A percentile compares a stretch with the other conserved stretches of the same genome.
These are phyloP conservation scores for Chlorella sorokiniana DNA, from an alignment of 139 green algal genomes.

Conservation along the genomic window DNA sequence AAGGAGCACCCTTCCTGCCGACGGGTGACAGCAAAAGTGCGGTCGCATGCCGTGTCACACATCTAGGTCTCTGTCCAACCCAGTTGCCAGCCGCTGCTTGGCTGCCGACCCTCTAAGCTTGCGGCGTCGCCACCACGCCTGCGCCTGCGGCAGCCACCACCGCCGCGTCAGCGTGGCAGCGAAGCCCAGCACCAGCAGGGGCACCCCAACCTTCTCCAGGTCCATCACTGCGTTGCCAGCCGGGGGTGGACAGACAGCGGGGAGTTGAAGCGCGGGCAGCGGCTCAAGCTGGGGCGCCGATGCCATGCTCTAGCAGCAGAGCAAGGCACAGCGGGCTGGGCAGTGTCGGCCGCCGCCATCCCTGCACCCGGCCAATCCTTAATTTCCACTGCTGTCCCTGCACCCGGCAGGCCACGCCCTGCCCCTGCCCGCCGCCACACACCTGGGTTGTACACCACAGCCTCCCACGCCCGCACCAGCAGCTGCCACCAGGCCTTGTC, in stretches of 20 bases:
- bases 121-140: slow-evolving; percentile 9
- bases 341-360: neutral
- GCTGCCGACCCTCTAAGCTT: neutral
- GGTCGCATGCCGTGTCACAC: no score
- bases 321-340: neutral
- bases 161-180: slow-evolving; percentile 7
- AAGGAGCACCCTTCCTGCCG: no score
- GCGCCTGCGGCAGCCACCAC: slow-evolving; percentile 6
- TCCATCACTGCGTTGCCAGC: slow-evolving; percentile 54
- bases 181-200: slow-evolving; percentile 5
- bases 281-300: neutral
- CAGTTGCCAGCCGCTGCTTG: slow-evolving; percentile 7
- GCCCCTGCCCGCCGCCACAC: neutral
- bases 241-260: no score
- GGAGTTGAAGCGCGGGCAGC: neutral
- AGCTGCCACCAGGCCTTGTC: slow-evolving; percentile 60
- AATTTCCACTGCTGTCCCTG: no score
- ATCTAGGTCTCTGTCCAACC: slow-evolving; percentile 31
- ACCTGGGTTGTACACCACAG: slow-evolving; percentile 54
- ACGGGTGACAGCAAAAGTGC: no score
- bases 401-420: neutral
- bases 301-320: neutral
- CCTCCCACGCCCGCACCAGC: slow-evolving; percentile 61
- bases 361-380: no score
- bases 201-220: slow-evolving; percentile 43